A percentile compares a stretch with the other conserved stretches of the same genome.
Evolutionary conservation across 768 basidiomycete genomes (phyloP).

Genomic region (Collybia mongolica): DNA sequence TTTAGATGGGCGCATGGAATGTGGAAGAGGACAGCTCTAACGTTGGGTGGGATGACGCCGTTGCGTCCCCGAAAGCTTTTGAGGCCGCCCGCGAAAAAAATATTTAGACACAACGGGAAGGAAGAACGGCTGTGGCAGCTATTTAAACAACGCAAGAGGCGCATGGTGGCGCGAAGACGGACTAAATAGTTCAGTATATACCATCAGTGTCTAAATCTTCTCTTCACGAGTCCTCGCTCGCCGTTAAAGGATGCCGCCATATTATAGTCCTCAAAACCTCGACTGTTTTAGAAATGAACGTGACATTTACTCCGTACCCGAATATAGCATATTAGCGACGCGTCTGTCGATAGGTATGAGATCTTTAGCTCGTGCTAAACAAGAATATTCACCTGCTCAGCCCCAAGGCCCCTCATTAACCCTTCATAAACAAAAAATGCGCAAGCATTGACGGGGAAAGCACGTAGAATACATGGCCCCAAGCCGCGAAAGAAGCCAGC

Average conservation of each 20-base stretch:
- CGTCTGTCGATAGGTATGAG: no score
- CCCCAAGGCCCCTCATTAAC: slow-evolving; percentile 60
- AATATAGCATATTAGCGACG: no score
- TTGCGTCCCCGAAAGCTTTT: slow-evolving; percentile 9
- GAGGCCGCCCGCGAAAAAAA: slow-evolving; percentile 20
- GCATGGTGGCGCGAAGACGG: slow-evolving; percentile 3
- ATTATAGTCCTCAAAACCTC: no score
- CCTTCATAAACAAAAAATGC: slow-evolving; percentile 81
- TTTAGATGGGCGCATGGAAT: slow-evolving; percentile 7
- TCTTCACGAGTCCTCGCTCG: no score
- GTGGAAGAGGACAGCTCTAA: slow-evolving; percentile 18
- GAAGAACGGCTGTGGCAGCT: slow-evolving; percentile 30
- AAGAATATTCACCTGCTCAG: slow-evolving; percentile 52
- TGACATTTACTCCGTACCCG: no score
- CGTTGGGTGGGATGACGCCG: slow-evolving; percentile 13
- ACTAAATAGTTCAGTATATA: slow-evolving; percentile 10
- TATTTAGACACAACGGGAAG: slow-evolving; percentile 29
- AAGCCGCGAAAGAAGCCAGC: slow-evolving; percentile 66
- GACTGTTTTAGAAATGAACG: no score
- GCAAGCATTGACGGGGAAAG: slow-evolving; percentile 78
- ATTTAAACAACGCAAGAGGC: slow-evolving; percentile 16
- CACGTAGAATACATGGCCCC: slow-evolving; percentile 64
- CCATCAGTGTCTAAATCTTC: neutral
- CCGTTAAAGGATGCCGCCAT: no score
- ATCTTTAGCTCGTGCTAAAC: neutral